Evolutionary conservation across 345 rosid species (phyloP).

Genomic region (Linum tenue): DNA sequence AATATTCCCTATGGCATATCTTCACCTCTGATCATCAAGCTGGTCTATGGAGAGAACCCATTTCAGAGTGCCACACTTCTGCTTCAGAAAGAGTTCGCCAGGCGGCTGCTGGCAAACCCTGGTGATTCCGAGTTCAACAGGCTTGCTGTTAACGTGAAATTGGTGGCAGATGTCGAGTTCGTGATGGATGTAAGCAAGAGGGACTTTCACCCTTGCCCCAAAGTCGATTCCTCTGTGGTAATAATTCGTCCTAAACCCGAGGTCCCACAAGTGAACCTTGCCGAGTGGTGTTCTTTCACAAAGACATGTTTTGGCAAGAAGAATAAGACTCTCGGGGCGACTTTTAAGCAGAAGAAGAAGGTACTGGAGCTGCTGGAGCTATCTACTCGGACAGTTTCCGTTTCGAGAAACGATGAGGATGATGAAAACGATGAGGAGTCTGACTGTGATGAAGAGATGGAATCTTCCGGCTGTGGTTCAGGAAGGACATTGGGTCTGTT

Average conservation of each 20-base stretch:
- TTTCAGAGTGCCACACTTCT: slow-evolving; percentile 75
- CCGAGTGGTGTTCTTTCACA: slow-evolving; percentile 76
- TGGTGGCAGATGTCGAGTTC: slow-evolving; percentile 67
- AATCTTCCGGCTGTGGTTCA: slow-evolving; percentile 7
- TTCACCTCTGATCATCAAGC: slow-evolving; percentile 66
- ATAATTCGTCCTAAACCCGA: slow-evolving; percentile 59
- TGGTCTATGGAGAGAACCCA: slow-evolving; percentile 49
- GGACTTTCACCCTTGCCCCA: slow-evolving; percentile 78
- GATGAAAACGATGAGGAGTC: slow-evolving; percentile 14
- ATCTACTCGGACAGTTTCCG: slow-evolving; percentile 16
- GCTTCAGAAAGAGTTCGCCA: slow-evolving; percentile 86
- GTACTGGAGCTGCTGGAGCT: slow-evolving; percentile 45
- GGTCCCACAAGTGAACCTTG: slow-evolving; percentile 46
- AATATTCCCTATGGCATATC: slow-evolving; percentile 84
- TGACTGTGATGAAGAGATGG: slow-evolving; percentile 5
- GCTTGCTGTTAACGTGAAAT: slow-evolving; percentile 76
- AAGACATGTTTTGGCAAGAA: slow-evolving; percentile 70
- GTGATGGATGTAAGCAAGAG: slow-evolving; percentile 89
- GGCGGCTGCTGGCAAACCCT: slow-evolving; percentile 65
- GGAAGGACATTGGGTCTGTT: slow-evolving; percentile 36
- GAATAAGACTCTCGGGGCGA: slow-evolving; percentile 81
- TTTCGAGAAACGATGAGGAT: background rate
- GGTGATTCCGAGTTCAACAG: slow-evolving; percentile 82
- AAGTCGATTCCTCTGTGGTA: slow-evolving; percentile 82
- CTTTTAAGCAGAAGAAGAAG: slow-evolving; percentile 88